These are phyloP conservation scores for Paxillus rubicundulus DNA, from an alignment of 768 basidiomycete species.

Conservation along the genomic window DNA sequence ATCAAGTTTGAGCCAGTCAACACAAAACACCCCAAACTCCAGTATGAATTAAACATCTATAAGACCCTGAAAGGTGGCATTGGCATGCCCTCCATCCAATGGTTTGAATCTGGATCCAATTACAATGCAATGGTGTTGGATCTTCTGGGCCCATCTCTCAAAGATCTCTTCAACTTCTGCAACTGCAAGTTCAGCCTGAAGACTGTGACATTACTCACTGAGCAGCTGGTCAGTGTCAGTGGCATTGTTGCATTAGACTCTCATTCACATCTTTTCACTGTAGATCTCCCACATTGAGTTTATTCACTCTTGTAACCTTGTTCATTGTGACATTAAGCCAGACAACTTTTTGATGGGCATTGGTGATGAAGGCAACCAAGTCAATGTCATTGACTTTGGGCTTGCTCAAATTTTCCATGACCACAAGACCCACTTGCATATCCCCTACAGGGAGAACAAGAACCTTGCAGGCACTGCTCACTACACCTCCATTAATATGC, in stretches of 20 bases:
- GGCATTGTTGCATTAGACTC: constrained; percentile 33
- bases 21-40: constrained; percentile 99
- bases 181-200: constrained; percentile 98
- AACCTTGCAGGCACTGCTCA: constrained; percentile 98
- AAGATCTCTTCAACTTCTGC: constrained; percentile 92
- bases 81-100: constrained; percentile 96
- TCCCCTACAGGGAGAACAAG: constrained; percentile 99
- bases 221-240: constrained; percentile 73
- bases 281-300: constrained; percentile 99
- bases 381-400: constrained; percentile 98
- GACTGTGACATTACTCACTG: constrained; percentile 88
- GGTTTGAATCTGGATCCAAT: constrained; percentile 94
- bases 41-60: constrained; percentile 99
- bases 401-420: constrained; percentile 99
- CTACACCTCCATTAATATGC: constrained; percentile 99
- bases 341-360: constrained; percentile 99
- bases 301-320: constrained; percentile 99
- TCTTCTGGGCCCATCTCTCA: constrained; percentile 86
- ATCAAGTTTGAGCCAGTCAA: constrained; percentile 99
- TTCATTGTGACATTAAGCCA: constrained; percentile 97
- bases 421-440: constrained; percentile 99
- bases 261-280: constrained; percentile 28
- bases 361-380: constrained; percentile 98
- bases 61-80: constrained; percentile 98
- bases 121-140: constrained; percentile 99